Evolutionary conservation across 2,329 filamentous ascomycete species (phyloP).

Genomic region (Colletotrichum limetticola): DNA sequence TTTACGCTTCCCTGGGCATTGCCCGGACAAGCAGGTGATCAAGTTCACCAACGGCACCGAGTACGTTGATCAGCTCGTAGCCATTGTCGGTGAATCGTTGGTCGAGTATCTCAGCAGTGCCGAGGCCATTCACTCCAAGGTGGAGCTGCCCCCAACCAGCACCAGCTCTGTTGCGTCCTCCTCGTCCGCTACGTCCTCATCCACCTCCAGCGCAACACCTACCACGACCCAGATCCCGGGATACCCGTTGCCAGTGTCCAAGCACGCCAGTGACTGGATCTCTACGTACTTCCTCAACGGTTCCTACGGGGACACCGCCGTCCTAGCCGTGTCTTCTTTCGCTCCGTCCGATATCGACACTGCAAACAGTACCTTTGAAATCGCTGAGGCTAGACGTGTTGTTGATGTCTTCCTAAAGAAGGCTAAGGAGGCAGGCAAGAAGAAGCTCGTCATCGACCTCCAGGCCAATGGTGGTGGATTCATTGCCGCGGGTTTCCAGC

Average conservation of each 20-base stretch:
- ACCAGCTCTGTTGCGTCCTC: not conserved
- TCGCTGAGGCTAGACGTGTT: conserved; percentile 35
- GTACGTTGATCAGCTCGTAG: conserved; percentile 3
- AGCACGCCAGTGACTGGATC: conserved; percentile 39
- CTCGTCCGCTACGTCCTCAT: not conserved
- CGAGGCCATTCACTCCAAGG: conserved; percentile 16
- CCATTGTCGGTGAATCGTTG: not conserved
- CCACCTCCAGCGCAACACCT: not conserved
- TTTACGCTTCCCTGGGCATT: not conserved
- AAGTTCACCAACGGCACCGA: conserved; percentile 30
- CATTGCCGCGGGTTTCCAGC: conserved; percentile 56
- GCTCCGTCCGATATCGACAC: conserved; percentile 9
- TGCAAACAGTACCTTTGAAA: conserved; percentile 20
- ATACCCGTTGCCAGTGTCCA: conserved; percentile 40
- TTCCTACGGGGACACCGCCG: conserved; percentile 42
- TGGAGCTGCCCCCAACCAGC: conserved; percentile 16
- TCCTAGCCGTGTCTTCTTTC: conserved; percentile 40
- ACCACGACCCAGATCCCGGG: conserved; percentile 33
- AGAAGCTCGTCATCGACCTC: conserved; percentile 72
- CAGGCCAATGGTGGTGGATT: conserved; percentile 69
- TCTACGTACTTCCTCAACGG: conserved; percentile 44
- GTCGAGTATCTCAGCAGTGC: conserved; percentile 1
- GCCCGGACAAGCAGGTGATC: conserved; percentile 16
- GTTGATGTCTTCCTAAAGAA: conserved; percentile 56
- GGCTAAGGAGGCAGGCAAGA: conserved; percentile 59